Evolutionary conservation across 805 yeast genomes (phyloP), one percentile per base, ranked within the genome.

Genomic region (Lipomyces yamanashiensis): DNA sequence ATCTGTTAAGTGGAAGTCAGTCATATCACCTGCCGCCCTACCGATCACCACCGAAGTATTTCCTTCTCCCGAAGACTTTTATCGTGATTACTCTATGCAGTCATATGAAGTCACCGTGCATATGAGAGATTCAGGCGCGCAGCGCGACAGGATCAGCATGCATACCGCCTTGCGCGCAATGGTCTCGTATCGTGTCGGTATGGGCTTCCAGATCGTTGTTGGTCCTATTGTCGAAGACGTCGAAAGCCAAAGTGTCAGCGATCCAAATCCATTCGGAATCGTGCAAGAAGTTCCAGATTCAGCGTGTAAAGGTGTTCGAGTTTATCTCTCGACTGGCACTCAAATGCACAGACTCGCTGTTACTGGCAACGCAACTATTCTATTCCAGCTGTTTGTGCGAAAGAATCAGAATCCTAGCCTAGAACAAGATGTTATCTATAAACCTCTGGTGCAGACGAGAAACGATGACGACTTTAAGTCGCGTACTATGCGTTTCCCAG

Each of bases 11-110:
- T 95, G 99, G 99, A 84, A 90, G 58, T 92, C 98, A 0, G 80
- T 96, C 58, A 87, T 92, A 13, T 85, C 97, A 0, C 99, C 99
- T 0, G 98, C 98, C 0, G 88, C 96, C 7, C 78, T 95, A 33
- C 99, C 99, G 0, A 78, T 90, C 0, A 86, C 91, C 1, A 86
- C 96, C 0, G 84, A 88, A 1, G 81, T 87, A 9, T 92, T 92
- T 71, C 98, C 98, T 0, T 75, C 87, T 0, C 77, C 80, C 12
- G 79, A 80, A 4, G 92, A 90, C 62, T 86, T 92, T 73, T 85
- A 87, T 54, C 80, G 81, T 2, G 87, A 89, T 66, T 93, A 87
- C 74, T 85, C 89, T 0, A 87, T 90, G 70, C 89, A 92, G 70
- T 86, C 88, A n/a, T 96, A 95, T 73, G 89, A 89, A 33, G 87